Conservation (phyloP, 768 basidiomycete genomes). For the Gymnopilus dilepis region DNA sequence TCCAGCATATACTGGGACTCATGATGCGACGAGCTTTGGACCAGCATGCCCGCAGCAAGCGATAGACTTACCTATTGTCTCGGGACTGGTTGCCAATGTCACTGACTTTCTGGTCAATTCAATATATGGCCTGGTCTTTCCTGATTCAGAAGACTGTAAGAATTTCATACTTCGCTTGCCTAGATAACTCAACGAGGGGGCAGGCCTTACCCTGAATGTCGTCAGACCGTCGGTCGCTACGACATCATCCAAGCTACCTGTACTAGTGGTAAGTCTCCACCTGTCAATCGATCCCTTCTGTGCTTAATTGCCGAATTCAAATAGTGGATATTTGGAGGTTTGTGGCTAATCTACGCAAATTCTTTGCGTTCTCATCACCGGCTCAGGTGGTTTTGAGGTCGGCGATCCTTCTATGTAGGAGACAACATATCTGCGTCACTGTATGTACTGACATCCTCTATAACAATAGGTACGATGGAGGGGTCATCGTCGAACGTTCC, state of each 20-base stretch:
- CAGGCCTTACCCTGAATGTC: constrained; percentile 61
- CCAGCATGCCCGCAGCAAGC: constrained; percentile 54
- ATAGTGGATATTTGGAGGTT: constrained; percentile 59
- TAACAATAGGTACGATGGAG: constrained; percentile 47
- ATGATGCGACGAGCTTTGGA: constrained; percentile 46
- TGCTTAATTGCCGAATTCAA: no score
- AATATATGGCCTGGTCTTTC: constrained; percentile 34
- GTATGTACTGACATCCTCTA: background rate
- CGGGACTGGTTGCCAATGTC: constrained; percentile 39
- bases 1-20: constrained; percentile 38
- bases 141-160: constrained; percentile 54
- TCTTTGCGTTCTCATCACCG: no score
- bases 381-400: constrained; percentile 51
- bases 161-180: background rate
- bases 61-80: constrained; percentile 38
- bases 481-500: constrained; percentile 48
- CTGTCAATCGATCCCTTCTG: no score
- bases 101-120: constrained; percentile 38
- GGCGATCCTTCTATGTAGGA: constrained; percentile 42
- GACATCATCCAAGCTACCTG: constrained; percentile 51
- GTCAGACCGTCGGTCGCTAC: constrained; percentile 48
- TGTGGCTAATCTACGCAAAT: background rate
- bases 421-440: no score
- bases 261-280: constrained; percentile 58
- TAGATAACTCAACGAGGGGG: constrained; percentile 32